Conservation (phyloP, 257 asterid species). For the Oldenlandia corymbosa region DNA sequence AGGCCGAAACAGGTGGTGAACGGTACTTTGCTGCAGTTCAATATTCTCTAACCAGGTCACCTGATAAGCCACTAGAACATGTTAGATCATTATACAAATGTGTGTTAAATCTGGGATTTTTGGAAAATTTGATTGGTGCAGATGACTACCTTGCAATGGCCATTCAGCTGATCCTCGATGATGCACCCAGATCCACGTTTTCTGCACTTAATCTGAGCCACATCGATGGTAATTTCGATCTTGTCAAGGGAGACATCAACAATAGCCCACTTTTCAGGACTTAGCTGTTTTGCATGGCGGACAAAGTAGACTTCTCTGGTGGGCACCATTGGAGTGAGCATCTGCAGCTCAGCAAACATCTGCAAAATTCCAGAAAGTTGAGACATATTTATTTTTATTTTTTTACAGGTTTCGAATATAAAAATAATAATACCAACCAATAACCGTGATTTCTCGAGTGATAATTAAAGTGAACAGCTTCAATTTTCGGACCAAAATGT, state of each 20-base stretch:
- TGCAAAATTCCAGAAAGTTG: slow-evolving; percentile 18
- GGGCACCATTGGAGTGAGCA: slow-evolving; percentile 81
- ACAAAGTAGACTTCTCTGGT: slow-evolving; percentile 68
- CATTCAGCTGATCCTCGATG: slow-evolving; percentile 65
- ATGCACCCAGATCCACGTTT: slow-evolving; percentile 92
- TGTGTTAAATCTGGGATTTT: neutral
- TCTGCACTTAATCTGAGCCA: slow-evolving; percentile 55
- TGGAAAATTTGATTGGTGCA: neutral
- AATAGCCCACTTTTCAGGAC: slow-evolving; percentile 67
- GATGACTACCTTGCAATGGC: slow-evolving; percentile 79
- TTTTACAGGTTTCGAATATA: no score
- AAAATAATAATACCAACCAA: no score
- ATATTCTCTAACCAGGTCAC: slow-evolving; percentile 93
- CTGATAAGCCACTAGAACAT: slow-evolving; percentile 48
- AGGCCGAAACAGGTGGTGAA: slow-evolving; percentile 54
- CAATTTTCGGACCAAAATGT: no score
- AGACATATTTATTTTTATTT: no score
- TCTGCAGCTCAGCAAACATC: slow-evolving; percentile 89
- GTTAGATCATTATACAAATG: no score
- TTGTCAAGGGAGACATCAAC: slow-evolving; percentile 70
- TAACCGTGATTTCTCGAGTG: no score
- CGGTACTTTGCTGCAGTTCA: slow-evolving; percentile 57
- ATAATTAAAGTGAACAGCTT: no score
- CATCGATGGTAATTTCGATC: slow-evolving; percentile 49
- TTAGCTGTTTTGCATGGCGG: slow-evolving; percentile 56